Evolutionary conservation across 768 basidiomycete genomes (phyloP).

Genomic region (Termitomyces sp.): DNA sequence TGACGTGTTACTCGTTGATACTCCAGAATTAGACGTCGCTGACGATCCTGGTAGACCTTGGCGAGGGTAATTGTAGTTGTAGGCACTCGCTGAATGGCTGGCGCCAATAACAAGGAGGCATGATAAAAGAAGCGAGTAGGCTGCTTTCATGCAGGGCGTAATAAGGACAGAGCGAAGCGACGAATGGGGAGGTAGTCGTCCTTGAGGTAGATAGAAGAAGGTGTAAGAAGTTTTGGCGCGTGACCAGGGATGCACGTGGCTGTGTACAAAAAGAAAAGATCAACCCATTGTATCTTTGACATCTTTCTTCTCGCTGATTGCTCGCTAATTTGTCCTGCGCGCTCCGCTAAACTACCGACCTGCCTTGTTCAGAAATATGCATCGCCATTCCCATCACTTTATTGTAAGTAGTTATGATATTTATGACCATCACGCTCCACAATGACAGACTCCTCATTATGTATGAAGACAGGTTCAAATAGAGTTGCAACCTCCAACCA

Average conservation of each 20-base stretch:
- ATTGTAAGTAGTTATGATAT: background rate
- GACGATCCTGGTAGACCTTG: background rate
- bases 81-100: slow-evolving; percentile 14
- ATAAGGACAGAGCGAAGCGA: background rate
- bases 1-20: slow-evolving; percentile 8
- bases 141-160: slow-evolving; percentile 18
- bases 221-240: slow-evolving; percentile 13
- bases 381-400: background rate
- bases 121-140: slow-evolving; percentile 19
- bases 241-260: slow-evolving; percentile 16
- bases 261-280: slow-evolving; percentile 9
- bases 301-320: background rate
- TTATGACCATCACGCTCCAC: background rate
- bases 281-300: background rate
- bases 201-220: background rate
- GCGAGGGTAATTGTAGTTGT: slow-evolving; percentile 12
- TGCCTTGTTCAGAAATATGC: background rate
- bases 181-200: slow-evolving; percentile 2
- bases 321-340: no score
- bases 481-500: no score
- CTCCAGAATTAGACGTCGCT: background rate
- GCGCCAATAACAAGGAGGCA: slow-evolving; percentile 19
- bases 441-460: background rate
- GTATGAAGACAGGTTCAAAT: background rate
- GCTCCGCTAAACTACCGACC: background rate